These are phyloP conservation scores for Capronia americana DNA, from an alignment of 2,329 filamentous ascomycete species.

Conservation along the genomic window DNA sequence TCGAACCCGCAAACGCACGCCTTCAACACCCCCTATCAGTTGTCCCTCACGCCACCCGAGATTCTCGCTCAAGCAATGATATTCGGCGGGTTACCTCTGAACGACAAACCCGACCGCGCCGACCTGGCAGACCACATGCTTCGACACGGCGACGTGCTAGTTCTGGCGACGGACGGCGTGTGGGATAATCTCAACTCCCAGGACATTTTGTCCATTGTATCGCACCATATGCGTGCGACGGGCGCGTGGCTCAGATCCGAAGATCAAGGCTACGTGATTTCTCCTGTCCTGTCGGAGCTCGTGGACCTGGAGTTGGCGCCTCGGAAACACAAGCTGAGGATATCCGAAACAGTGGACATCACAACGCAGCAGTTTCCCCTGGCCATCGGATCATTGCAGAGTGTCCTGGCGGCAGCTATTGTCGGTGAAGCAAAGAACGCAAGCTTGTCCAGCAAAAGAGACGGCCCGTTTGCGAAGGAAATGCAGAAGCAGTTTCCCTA, in stretches of 20 bases:
- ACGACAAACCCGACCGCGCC: slow-evolving; percentile 83
- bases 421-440: slow-evolving; percentile 82
- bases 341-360: slow-evolving; percentile 10
- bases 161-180: slow-evolving; percentile 93
- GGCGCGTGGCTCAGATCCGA: slow-evolving; percentile 73
- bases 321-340: slow-evolving; percentile 30
- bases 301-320: slow-evolving; percentile 56
- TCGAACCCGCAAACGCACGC: slow-evolving; percentile 91
- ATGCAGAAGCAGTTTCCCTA: slow-evolving; percentile 85
- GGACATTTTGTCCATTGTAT: slow-evolving; percentile 82
- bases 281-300: slow-evolving; percentile 63
- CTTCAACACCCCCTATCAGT: slow-evolving; percentile 96
- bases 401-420: slow-evolving; percentile 77
- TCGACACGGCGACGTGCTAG: slow-evolving; percentile 88
- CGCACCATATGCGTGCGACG: slow-evolving; percentile 72
- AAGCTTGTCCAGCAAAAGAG: slow-evolving; percentile 78
- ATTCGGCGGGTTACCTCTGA: slow-evolving; percentile 81
- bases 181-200: slow-evolving; percentile 95
- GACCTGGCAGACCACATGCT: slow-evolving; percentile 77
- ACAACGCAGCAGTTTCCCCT: slow-evolving; percentile 11
- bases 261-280: slow-evolving; percentile 67
- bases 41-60: slow-evolving; percentile 82
- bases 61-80: slow-evolving; percentile 79
- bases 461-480: slow-evolving; percentile 94
- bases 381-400: slow-evolving; percentile 68